These are phyloP conservation scores for Cryptococcus floricola DNA, from an alignment of 1,284 basidiomycete species.

Conservation along the genomic window DNA sequence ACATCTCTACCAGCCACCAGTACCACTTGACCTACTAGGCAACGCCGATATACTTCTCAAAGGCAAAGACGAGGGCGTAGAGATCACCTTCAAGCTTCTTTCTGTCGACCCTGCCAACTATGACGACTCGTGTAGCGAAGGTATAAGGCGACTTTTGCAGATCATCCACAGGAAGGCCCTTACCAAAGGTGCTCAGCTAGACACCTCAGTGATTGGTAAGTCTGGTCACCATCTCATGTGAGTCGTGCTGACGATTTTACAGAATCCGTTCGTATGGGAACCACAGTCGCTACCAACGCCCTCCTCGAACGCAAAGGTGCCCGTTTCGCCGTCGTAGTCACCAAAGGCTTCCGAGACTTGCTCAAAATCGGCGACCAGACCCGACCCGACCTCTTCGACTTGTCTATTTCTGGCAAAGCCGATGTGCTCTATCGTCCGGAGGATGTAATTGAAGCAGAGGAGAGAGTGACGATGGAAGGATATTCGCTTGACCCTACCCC, in stretches of 20 bases:
- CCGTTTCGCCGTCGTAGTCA: constrained; percentile 36
- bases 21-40: no score
- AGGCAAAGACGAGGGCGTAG: no score
- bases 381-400: constrained; percentile 46
- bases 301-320: constrained; percentile 47
- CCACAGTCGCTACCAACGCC: constrained; percentile 46
- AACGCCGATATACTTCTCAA: no score
- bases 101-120: constrained; percentile 49
- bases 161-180: constrained; percentile 30
- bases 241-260: not conserved
- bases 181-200: constrained; percentile 12
- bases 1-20: no score
- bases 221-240: no score
- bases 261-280: constrained; percentile 36
- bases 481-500: constrained; percentile 19
- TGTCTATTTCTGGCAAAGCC: constrained; percentile 30
- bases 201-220: not conserved
- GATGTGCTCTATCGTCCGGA: constrained; percentile 40
- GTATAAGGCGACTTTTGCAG: constrained; percentile 46
- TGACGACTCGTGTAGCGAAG: constrained; percentile 49
- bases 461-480: constrained; percentile 27
- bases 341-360: constrained; percentile 48
- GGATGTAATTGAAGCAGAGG: constrained; percentile 19
- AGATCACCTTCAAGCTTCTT: constrained; percentile 26
- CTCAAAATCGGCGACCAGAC: constrained; percentile 49